Conservation (phyloP, 1,284 basidiomycete genomes). For the Ceraceosorus bombacis region DNA sequence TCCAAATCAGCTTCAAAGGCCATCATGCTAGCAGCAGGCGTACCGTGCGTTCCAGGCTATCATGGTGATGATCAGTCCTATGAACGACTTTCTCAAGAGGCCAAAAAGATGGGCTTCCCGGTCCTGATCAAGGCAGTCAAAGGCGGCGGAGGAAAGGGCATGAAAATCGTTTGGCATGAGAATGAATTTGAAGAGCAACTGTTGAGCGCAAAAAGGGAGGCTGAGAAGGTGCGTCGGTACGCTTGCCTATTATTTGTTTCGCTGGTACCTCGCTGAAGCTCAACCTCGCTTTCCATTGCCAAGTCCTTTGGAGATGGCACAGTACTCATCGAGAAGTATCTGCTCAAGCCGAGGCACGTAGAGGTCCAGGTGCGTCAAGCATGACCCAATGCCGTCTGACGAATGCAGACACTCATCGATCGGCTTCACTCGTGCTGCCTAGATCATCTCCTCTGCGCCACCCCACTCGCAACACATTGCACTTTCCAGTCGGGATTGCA, state of each 20-base stretch:
- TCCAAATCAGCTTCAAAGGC: conserved; percentile 65
- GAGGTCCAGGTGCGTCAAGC: conserved; percentile 62
- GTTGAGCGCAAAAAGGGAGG: conserved; percentile 73
- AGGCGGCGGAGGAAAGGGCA: conserved; percentile 51
- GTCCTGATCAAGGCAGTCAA: conserved; percentile 50
- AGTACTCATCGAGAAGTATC: conserved; percentile 43
- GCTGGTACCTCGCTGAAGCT: not conserved
- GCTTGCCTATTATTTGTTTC: not conserved
- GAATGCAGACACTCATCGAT: not conserved
- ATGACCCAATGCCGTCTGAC: conserved; percentile 44
- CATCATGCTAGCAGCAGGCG: conserved; percentile 81
- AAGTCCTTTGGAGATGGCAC: conserved; percentile 54
- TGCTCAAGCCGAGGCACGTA: conserved; percentile 52
- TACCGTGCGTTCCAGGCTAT: conserved; percentile 88
- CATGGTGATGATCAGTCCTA: conserved; percentile 69
- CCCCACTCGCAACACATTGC: conserved; percentile 72
- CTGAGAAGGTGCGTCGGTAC: conserved; percentile 13
- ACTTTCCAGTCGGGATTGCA: conserved; percentile 88
- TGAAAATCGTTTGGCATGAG: conserved; percentile 52
- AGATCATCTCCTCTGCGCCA: conserved; percentile 57
- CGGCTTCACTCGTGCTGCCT: no score
- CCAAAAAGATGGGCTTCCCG: conserved; percentile 52
- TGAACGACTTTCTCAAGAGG: conserved; percentile 59
- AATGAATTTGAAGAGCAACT: conserved; percentile 69
- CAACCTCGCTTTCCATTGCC: not conserved